Evolutionary conservation across 345 rosid species (phyloP), one percentile per base, ranked within the genome.

Genomic region (Pseudoturritis turrita): DNA sequence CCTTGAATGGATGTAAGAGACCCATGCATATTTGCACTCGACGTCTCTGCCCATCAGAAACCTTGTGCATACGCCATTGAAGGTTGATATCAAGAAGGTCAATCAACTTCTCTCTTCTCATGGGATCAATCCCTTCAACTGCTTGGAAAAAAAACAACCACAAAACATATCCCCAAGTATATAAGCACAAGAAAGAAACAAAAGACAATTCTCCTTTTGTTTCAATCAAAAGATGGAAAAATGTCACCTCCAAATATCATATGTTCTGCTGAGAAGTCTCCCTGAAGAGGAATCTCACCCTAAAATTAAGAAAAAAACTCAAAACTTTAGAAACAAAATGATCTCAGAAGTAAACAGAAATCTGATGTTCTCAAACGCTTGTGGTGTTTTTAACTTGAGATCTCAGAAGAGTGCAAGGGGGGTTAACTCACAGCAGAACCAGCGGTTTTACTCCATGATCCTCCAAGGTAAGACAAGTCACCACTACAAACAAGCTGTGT

Each of bases 11-110:
- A 74, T 83, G 88, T 77, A 95, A 91, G 65, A 95, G 97, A 62
- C 97, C 99, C 97, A 95, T 87, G 74, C 99, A 95, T 15, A 95
- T 95, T 62, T 95, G 99, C 65, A 95, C 99, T 21, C 99, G 86
- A 9, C 99, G 96, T 8, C 92, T 85, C 75, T 95, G 99, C 13
- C 99, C 99, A 77, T 95, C 99, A 58, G 99, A 95, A 25, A 89
- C 99, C 77, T 95, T 95, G 71, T 95, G 99, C 99, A 91, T 95
- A 73, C 97, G 90, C 99, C 99, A 91, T 61, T 84, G 85, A 46
- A 95, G 79, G 77, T 91, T 91, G 29, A 95, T 91, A 69, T 91
- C 99, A 76, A 95, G 99, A 74, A 95, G 88, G 47, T 91, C 97
- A 77, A 91, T 91, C 76, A 95, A 75, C 75, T 73, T 87, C 9